These are phyloP conservation scores for Ceratonia siliqua DNA, from an alignment of 306 rosid species.

Conservation along the genomic window DNA sequence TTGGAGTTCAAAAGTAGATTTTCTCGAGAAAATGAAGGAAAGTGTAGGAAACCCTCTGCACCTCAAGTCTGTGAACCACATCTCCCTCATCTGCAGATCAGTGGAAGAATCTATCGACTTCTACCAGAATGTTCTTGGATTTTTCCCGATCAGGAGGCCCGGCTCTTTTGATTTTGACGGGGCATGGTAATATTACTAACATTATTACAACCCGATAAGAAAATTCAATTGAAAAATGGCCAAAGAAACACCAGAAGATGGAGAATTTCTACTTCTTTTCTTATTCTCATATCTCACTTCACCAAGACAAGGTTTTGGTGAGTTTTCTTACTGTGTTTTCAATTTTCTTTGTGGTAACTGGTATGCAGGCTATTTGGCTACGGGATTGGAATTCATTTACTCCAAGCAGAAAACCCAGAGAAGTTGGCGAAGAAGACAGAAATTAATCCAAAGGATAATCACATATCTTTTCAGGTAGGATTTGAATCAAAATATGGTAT, in stretches of 20 bases:
- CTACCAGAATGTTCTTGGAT: conserved; percentile 82
- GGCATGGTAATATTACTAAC: conserved; percentile 62
- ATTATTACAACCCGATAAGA: not conserved
- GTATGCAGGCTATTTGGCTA: conserved; percentile 69
- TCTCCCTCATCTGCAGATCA: conserved; percentile 72
- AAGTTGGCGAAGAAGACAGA: conserved; percentile 54
- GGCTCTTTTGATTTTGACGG: conserved; percentile 87
- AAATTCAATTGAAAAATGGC: not conserved
- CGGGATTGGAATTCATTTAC: conserved; percentile 89
- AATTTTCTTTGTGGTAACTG: not conserved
- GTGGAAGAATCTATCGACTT: conserved; percentile 65
- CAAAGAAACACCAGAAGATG: not conserved
- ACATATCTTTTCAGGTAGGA: conserved; percentile 83
- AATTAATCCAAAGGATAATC: conserved; percentile 94
- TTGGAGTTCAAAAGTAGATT: too few species aligned
- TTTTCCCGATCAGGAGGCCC: conserved; percentile 81
- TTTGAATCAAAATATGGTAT: not conserved
- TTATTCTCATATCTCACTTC: not conserved
- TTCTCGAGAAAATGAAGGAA: conserved; percentile 62
- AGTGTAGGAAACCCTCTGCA: conserved; percentile 72
- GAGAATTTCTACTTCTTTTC: not conserved
- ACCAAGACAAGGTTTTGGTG: not conserved
- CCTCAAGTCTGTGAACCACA: conserved; percentile 82
- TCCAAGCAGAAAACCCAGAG: conserved; percentile 63
- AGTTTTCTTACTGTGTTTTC: not conserved